Evolutionary conservation across 768 basidiomycete genomes (phyloP).

Genomic region (Lentinus brumalis): DNA sequence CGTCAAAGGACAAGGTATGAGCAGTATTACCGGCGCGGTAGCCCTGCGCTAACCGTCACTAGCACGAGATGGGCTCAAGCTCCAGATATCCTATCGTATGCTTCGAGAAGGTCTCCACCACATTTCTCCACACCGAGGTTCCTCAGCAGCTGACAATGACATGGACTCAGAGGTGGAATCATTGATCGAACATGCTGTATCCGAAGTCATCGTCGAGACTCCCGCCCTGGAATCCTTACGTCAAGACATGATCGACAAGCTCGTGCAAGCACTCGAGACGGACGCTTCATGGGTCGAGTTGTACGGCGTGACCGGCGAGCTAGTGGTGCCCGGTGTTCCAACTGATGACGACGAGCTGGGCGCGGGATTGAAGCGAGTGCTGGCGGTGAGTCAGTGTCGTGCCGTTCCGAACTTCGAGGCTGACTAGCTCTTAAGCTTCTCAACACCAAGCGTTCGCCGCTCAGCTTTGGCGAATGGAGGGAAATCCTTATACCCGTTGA

Average conservation of each 20-base stretch:
- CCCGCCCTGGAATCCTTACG: conserved; percentile 39
- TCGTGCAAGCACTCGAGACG: conserved; percentile 61
- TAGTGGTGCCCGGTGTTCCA: conserved; percentile 50
- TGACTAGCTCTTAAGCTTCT: conserved; percentile 29
- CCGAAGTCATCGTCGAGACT: conserved; percentile 41
- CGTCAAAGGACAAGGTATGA: conserved; percentile 57
- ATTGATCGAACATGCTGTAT: conserved; percentile 54
- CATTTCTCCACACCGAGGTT: not conserved
- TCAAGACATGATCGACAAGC: conserved; percentile 45
- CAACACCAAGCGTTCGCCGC: conserved; percentile 42
- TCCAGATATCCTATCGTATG: conserved; percentile 76
- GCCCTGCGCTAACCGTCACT: not conserved
- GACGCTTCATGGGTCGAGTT: conserved; percentile 69
- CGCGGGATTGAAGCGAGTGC: conserved; percentile 28
- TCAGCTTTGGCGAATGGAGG: conserved; percentile 55
- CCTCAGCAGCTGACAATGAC: not conserved
- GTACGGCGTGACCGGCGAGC: conserved; percentile 72
- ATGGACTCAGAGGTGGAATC: conserved; percentile 61
- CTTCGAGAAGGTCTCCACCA: conserved; percentile 69
- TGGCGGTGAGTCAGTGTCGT: conserved; percentile 32
- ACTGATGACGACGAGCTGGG: conserved; percentile 34
- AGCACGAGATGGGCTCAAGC: conserved; percentile 64
- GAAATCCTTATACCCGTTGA: conserved; percentile 85
- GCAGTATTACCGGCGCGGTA: no score
- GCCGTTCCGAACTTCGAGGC: not conserved